Percentiles rank a stretch among this genome's conserved stretches.
Conservation (phyloP, 345 rosid species). For the Salix arbutifolia region DNA sequence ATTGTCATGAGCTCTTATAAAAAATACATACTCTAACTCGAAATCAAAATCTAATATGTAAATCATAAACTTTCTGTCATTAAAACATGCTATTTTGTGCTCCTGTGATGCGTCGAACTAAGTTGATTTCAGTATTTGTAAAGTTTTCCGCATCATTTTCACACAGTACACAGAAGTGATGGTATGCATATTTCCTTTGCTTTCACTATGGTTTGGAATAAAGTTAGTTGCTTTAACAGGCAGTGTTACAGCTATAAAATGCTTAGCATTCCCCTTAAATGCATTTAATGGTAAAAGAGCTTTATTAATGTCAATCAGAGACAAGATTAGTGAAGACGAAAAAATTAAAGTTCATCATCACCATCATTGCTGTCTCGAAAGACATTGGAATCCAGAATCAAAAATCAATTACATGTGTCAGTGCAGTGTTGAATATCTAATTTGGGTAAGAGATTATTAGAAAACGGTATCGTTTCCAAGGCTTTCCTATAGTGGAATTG, state of each 20-base stretch:
- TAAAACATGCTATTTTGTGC: too few relatives aligned
- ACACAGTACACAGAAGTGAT: too few relatives aligned
- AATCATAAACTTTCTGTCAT: too few relatives aligned
- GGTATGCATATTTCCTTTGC: background rate
- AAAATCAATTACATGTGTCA: background rate
- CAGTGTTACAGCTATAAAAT: constrained; percentile 6
- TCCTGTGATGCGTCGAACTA: too few relatives aligned
- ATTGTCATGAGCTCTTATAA: too few relatives aligned
- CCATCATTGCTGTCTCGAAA: background rate
- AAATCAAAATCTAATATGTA: too few relatives aligned
- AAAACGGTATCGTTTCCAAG: background rate
- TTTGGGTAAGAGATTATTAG: background rate
- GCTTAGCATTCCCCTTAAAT: background rate
- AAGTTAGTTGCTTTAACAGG: constrained; percentile 7
- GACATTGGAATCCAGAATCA: background rate
- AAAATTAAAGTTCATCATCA: background rate
- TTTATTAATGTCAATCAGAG: constrained; percentile 29
- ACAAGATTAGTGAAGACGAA: constrained; percentile 13
- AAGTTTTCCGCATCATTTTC: too few relatives aligned
- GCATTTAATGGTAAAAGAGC: constrained; percentile 16
- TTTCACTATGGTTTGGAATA: constrained; percentile 7
- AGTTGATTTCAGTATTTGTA: too few relatives aligned
- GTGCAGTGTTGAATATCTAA: background rate
- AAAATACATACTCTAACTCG: too few relatives aligned
- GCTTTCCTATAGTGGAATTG: background rate